Evolutionary conservation across 116 monocot species (phyloP).

Genomic region (Phalaenopsis hybrid): DNA sequence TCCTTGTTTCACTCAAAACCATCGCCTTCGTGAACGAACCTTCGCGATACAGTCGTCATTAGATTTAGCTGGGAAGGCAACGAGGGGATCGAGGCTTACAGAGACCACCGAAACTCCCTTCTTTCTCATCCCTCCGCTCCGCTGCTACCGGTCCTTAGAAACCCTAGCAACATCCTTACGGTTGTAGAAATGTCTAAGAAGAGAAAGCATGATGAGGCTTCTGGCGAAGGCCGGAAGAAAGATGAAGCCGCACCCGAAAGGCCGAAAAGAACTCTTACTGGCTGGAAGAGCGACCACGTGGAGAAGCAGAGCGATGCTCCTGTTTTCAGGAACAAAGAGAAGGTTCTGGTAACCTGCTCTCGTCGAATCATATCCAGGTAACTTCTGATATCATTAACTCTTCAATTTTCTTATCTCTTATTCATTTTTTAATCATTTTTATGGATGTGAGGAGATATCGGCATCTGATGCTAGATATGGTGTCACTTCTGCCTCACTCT

Average conservation of each 20-base stretch:
- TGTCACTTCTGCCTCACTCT: conserved; percentile 70
- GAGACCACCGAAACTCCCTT: too few relatives aligned
- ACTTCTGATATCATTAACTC: background rate
- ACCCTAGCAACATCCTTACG: background rate
- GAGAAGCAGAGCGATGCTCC: conserved; percentile 19
- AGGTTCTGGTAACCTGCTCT: conserved; percentile 84
- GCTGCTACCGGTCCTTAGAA: background rate
- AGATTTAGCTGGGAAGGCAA: too few relatives aligned
- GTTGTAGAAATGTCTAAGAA: conserved; percentile 61
- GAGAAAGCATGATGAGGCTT: conserved; percentile 45
- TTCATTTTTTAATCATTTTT: background rate
- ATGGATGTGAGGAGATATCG: conserved; percentile 46
- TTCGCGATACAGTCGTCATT: too few relatives aligned
- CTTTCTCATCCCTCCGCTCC: too few relatives aligned
- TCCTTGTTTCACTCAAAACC: too few relatives aligned
- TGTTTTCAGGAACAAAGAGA: conserved; percentile 81
- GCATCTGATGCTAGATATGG: conserved; percentile 63
- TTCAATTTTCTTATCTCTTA: background rate
- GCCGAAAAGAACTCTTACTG: conserved; percentile 63
- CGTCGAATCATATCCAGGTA: conserved; percentile 79
- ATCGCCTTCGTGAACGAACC: too few relatives aligned
- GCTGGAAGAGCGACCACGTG: conserved; percentile 56
- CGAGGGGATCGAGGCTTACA: too few relatives aligned
- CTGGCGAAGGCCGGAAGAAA: conserved; percentile 16
- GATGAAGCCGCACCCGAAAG: conserved; percentile 26